Percentiles rank a stretch among this genome's conserved stretches.
Conservation (phyloP, 2,329 filamentous ascomycete genomes). For the Fusarium nelsonii region DNA sequence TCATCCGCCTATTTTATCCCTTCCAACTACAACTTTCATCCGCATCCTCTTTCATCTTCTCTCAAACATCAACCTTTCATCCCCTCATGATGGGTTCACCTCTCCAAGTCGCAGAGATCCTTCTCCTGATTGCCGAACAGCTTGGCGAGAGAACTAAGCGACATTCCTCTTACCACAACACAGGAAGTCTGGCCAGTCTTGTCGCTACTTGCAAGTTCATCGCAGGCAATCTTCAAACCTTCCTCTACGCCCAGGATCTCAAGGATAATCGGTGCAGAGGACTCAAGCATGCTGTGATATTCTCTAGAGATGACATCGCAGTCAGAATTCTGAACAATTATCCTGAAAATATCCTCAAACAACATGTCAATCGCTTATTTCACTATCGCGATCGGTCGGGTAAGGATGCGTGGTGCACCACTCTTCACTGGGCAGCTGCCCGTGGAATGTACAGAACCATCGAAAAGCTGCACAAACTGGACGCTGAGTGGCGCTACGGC, state of each 20-base stretch:
- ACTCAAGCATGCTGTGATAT: background rate
- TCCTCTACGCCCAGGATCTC: slow-evolving; percentile 13
- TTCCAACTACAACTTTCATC: background rate
- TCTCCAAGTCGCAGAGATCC: background rate
- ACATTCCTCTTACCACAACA: background rate
- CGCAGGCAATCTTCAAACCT: background rate
- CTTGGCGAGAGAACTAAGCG: background rate
- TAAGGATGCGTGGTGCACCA: background rate
- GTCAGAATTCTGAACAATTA: background rate
- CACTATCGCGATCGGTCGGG: background rate
- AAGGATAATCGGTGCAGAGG: background rate
- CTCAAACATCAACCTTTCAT: background rate
- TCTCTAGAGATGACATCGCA: background rate
- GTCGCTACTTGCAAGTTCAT: background rate
- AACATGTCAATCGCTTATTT: background rate
- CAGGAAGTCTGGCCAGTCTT: slow-evolving; percentile 4
- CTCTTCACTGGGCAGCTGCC: slow-evolving; percentile 21
- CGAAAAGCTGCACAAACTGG: background rate
- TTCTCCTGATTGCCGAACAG: background rate
- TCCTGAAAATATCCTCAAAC: background rate
- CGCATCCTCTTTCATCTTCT: background rate
- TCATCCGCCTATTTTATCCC: background rate
- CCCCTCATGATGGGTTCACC: too few species aligned
- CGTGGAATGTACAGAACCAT: background rate
- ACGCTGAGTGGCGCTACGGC: background rate